Evolutionary conservation across 2,329 filamentous ascomycete genomes (phyloP).

Genomic region (Cercospora brassicicola): DNA sequence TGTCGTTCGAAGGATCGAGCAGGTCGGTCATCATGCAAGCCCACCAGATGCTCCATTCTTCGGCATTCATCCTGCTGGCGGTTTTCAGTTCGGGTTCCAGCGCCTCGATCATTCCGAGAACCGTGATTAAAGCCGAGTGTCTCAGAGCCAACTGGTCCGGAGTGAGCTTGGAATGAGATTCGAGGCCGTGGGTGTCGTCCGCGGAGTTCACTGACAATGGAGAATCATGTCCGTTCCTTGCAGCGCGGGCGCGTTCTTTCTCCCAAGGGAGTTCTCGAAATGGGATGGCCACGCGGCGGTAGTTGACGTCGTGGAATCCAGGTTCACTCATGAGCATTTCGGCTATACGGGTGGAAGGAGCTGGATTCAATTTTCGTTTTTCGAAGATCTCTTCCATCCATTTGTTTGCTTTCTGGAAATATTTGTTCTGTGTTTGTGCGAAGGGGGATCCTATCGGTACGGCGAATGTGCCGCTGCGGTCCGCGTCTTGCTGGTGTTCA

Average conservation of each 20-base stretch:
- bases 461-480: constrained; percentile 74
- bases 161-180: constrained; percentile 20
- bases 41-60: constrained; percentile 91
- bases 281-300: constrained; percentile 80
- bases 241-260: constrained; percentile 56
- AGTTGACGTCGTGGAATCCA: constrained; percentile 69
- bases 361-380: constrained; percentile 64
- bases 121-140: constrained; percentile 75
- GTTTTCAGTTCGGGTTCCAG: constrained; percentile 81
- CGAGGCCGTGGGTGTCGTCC: constrained; percentile 10
- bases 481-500: constrained; percentile 63
- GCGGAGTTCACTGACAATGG: constrained; percentile 25
- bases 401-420: constrained; percentile 75
- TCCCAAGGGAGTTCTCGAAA: constrained; percentile 86
- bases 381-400: constrained; percentile 80
- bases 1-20: constrained; percentile 69
- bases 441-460: constrained; percentile 82
- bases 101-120: constrained; percentile 80
- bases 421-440: constrained; percentile 76
- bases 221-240: constrained; percentile 27
- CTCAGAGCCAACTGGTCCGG: constrained; percentile 69
- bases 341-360: constrained; percentile 76
- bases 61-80: constrained; percentile 79
- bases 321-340: constrained; percentile 80
- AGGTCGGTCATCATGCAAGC: constrained; percentile 83